Base-by-base conservation (phyloP, 164 flowering plant genomes). In the Protea cynaroides region DNA sequence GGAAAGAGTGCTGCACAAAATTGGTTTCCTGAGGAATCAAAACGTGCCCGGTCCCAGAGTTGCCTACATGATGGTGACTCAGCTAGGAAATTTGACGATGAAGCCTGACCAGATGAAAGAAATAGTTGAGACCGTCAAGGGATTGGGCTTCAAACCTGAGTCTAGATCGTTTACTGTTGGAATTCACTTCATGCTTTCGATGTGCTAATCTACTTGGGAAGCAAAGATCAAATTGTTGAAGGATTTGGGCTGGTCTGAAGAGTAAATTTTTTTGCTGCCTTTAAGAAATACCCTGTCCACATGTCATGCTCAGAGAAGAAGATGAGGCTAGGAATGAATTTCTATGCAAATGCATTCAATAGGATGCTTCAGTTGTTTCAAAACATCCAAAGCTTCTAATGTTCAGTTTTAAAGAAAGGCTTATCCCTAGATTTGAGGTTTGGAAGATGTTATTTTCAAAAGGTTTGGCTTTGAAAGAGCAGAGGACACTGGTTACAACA, bases 161-260 rank as follows among this genome's bases (percentile, higher is more conserved):
- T 59, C 70, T 13, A 21, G 23, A 15, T 15, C 52, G 70, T 67
- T 44, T 38, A 37, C 40, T 12, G 18, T 17, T 22, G 70, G 58
- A 18, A 37, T 67, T 46, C 29, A 25, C 3, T 36, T 13, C n/a
- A 25, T 68, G 43, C 2, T 40, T 38, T 68, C 71, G 15, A 37
- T 61, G 70, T 37, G 46, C 29, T 51, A 67, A 22, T 22, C 58
- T 7, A 59, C 58, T 2, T 59, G 70, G 70, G 64, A 61, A 8
- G 43, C 54, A 8, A 67, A 67, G 38, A 13, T 67, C 10, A 58
- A 59, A 53, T n/a, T 60, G 44, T 25, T 67, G 8, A 60, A 67
- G 65, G 17, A 21, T 17, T 29, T 61, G 17, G 70, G 70, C 12
- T 67, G 70, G 70, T 59, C 70, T 1, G 50, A 67, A 24, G 47